Base-by-base conservation (phyloP, 2,329 filamentous ascomycete genomes). In the Stromatinia cepivora region DNA sequence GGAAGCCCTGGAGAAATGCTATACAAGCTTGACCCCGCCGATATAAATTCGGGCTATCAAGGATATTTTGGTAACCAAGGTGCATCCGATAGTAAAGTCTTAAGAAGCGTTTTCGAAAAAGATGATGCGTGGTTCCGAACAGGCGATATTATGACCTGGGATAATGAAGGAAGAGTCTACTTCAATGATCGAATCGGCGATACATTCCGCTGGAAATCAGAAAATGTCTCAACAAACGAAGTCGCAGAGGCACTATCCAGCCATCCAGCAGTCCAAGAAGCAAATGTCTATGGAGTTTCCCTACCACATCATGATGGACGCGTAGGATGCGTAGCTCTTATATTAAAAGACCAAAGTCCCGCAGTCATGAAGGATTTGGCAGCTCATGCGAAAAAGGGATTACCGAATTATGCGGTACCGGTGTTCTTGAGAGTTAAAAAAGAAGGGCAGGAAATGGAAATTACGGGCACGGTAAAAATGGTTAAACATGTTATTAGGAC, bases 401-500 rank as follows among this genome's bases (percentile, higher is more conserved):
- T 97, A 36, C 93, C 93, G 0, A 85, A 84, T 62, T 96, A 91
- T 76, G 92, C 93, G 0, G 85, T 89, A 6, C 93, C 93, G 0
- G 75, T 95, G 0, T 97, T 97, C 80, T 78, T 97, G 61, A 84
- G 93, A 17, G 80, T 93, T 8, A 85, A 89, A 10, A 82, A 81
- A 36, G 79, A 81, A 7, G 61, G 61, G 1, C 50, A 22, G 36
- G 79, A 81, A 4, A 84, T 87, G 73, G 87, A 90, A 75, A 84
- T 87, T 1, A 97, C 93, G 6, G 92, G 93, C 0, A 97, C 93
- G 61, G 91, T 93, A 76, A 97, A 97, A 83, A 92, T 96, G 81
- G 90, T 94, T 80, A 97, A 97, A 80, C 87, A 90, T 72, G 80
- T 82, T 0, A 78, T 97, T 72, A 84, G 92, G n/a, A 82, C 84